Evolutionary conservation across 2,329 filamentous ascomycete species (phyloP), one percentile per base, ranked within the genome.

Genomic region (Pestalotiopsis sp.): DNA sequence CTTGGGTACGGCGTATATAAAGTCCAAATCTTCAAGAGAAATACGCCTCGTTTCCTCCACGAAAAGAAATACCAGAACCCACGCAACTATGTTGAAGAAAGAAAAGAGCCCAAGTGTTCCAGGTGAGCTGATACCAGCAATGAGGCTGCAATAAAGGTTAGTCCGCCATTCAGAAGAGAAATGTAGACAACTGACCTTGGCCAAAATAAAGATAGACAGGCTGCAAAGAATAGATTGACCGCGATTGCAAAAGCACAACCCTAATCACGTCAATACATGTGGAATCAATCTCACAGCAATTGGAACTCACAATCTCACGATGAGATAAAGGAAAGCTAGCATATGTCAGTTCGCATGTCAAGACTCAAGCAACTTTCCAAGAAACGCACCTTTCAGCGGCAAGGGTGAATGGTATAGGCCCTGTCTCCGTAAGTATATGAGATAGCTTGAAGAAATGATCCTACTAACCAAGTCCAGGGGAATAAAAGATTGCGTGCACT

Each of bases 391-490:
- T 76, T 71, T 86, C 85, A 3, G 84, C 84, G 13, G 84, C 84
- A 20, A 86, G 77, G 2, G 83, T 86, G 62, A 85, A 86, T 0
- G 84, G 82, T 12, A 86, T 85, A 0, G 84, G 84, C 0, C 84
- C 84, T 69, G 79, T 60, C 17, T 14, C 23, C 25, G 12, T 27
- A 4, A 27, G 27, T 59, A 23, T 39, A 12, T 49, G 38, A 20
- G 39, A 13, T 25, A 25, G n/a, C 23, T 39, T 39, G 9, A 14
- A 20, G 31, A 20, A 36, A 11, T 14, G 11, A 14, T 23, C 6
- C 9, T 11, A 66, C 70, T 31, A 67, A 77, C 76, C 77, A 60
- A 78, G 69, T 9, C 75, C 77, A 2, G 83, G 83, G 1, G 82
- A 82, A 70, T 84, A 85, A 1, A 77, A 78, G 0, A 81, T 79